Base-by-base conservation (phyloP, 257 asterid genomes). In the Petunia secreta region DNA sequence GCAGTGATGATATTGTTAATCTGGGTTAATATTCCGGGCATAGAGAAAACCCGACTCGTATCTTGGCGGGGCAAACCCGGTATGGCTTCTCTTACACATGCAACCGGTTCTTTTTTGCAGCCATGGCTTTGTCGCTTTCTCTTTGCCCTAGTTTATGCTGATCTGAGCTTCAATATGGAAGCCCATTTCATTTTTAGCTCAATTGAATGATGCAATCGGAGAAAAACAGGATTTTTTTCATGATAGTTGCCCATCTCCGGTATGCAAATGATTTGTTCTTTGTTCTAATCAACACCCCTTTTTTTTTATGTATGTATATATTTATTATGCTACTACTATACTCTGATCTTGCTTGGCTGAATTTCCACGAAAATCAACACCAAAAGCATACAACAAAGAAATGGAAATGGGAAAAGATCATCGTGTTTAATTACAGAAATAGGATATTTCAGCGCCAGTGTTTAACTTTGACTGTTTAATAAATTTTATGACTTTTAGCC, bases 221-320 rank as follows among this genome's bases (percentile, higher is more conserved):
- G 38, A 60, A 7, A 25, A 25, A 59, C 1, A 0, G 10, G 65
- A 59, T 7, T 44, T 80, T 63, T 60, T 9, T 9, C 55, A 79
- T 81, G 81, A 81, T 44, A 57, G 83, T 83, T 83, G 66, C 80
- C 86, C 74, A 59, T 83, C 74, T 74, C 78, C 16, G 64, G 10
- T 6, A 4, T 60, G 75, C 81, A 82, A 0, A 60, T 82, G 85
- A 82, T 78, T 78, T 83, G 67, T 5, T 8, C 9, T 53, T 0
- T 10, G n/a, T 6, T 41, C 15, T 44, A 48, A 11, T 8, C 6
- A 55, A 55, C 8, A 63, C 38, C 44, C 60, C 36, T 55, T 55
- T 55, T 55, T 55, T 16, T 55, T 14, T 55, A 55, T 64, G 71
- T 11, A 41, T 11, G 15, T 64, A 13, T 16, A 59, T 59, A 25